Evolutionary conservation across 495 filamentous ascomycete species (phyloP).

Genomic region (Trichoderma asperelloides): DNA sequence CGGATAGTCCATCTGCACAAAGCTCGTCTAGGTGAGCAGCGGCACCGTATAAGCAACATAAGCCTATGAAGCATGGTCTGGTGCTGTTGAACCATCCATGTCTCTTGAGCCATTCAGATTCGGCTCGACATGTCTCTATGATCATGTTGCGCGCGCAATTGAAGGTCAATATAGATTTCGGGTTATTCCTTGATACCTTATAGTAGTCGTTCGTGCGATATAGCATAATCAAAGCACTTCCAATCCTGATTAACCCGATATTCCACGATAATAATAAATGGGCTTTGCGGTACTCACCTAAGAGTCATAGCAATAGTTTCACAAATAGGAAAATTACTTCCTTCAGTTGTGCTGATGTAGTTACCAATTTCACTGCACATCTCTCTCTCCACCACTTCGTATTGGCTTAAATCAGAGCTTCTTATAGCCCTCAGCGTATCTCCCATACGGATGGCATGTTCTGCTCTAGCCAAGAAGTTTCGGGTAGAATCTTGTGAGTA

Average conservation of each 20-base stretch:
- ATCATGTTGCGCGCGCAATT: neutral
- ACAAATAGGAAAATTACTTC: neutral
- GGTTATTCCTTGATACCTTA: neutral
- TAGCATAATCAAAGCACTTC: neutral
- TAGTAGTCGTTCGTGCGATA: neutral
- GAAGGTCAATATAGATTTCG: neutral
- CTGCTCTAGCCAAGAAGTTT: neutral
- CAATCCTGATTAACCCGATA: neutral
- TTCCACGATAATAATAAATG: neutral
- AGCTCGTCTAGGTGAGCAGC: neutral
- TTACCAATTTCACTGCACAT: neutral
- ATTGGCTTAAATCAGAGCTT: neutral
- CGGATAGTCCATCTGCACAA: neutral
- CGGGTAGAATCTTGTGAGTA: neutral
- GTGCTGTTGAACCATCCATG: neutral
- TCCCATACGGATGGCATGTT: neutral
- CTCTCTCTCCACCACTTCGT: neutral
- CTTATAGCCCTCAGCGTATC: neutral
- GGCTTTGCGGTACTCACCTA: neutral
- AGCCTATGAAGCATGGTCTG: neutral
- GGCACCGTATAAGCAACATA: neutral
- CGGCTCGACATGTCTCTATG: neutral
- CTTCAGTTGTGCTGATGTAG: neutral
- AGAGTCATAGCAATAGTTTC: conserved; percentile 1
- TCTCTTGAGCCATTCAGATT: neutral